Evolutionary conservation across 306 rosid species (phyloP).

Genomic region (Corylus heterophylla): DNA sequence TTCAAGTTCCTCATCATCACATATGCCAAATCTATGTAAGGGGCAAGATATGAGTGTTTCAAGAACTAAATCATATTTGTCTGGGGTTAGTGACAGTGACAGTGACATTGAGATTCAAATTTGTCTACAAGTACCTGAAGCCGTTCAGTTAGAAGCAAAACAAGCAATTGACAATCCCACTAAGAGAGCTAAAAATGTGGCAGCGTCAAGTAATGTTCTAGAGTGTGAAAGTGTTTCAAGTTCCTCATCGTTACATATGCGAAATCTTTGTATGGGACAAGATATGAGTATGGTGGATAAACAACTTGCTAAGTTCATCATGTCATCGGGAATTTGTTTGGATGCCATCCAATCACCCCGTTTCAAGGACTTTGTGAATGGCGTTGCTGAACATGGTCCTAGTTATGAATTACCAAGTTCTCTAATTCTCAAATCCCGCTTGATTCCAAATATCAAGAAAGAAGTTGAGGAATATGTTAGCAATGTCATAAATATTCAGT

Average conservation of each 20-base stretch:
- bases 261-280: background rate
- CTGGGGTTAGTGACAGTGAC: background rate
- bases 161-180: no score
- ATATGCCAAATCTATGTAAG: background rate
- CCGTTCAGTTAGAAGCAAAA: background rate
- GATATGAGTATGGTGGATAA: background rate
- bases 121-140: background rate
- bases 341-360: background rate
- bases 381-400: background rate
- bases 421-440: background rate
- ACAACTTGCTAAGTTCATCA: background rate
- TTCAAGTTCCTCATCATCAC: background rate
- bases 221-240: no score
- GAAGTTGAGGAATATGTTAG: background rate
- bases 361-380: background rate
- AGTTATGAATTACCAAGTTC: background rate
- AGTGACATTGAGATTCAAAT: background rate
- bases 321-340: background rate
- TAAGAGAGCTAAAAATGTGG: background rate
- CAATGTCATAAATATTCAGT: background rate
- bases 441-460: background rate
- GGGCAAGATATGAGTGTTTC: background rate
- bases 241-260: background rate
- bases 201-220: background rate
- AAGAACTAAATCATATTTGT: background rate